Evolutionary conservation across 441 rosid species (phyloP), one percentile per base, ranked within the genome.

Genomic region (Cnidoscolus chayamansa): DNA sequence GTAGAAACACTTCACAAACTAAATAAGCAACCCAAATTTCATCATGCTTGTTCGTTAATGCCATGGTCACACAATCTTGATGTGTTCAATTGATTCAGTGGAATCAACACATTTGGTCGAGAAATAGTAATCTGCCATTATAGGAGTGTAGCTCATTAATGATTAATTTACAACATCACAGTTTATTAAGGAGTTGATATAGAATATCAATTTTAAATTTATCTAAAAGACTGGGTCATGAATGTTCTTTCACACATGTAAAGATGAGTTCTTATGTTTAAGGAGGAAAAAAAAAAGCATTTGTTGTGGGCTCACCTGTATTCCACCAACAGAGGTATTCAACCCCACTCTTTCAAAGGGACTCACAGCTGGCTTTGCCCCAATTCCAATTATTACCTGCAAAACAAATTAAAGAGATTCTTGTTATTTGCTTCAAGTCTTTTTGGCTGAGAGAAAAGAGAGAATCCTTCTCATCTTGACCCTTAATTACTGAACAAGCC

Each of bases 311-410:
- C 68, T 66, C 78, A 91, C 98, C 92, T 91, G 94, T 81, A 91
- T 87, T 57, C 97, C 94, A 57, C 97, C 96, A 74, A 90, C 85
- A 37, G 77, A 59, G 65, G 75, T 59, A 76, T 91, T 90, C 80
- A 91, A 78, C 25, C 91, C 84, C 77, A 88, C 81, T 30, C 74
- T 80, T 77, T 86, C 95, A 72, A 94, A 94, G 71, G 95, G 91
- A 68, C 92, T 65, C 10, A 87, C 79, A 64, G 96, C 83, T 78
- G 97, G 96, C 81, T 90, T 94, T 62, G 95, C 97, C 78, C 97
- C 97, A 77, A 94, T 90, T 31, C 98, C 97, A 59, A 94, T 83
- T 70, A 94, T 75, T 43, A 89, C 83, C 98, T 91, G 85, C 72
- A 75, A 17, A 75, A 56, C 53, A 37, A 47, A 20, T 25, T 47